Base-by-base conservation (phyloP, 2,329 filamentous ascomycete species). In the Exophiala spinifera region DNA sequence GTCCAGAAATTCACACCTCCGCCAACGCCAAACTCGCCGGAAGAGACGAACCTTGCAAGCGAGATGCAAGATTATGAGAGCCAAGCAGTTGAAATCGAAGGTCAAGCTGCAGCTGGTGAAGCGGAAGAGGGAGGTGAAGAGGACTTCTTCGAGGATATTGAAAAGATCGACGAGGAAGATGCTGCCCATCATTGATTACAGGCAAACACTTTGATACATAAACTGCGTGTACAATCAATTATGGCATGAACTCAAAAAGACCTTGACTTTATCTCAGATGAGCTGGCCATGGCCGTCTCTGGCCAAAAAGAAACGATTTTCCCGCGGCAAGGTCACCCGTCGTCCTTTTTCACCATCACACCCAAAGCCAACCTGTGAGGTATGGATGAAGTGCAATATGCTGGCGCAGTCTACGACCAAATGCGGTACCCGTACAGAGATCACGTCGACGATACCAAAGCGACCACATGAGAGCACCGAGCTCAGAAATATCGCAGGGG, bases 1-100 rank as follows among this genome's bases (percentile, higher is more conserved):
- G 94, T 97, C 67, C 88, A 94, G 74, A 89, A 85, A 73, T 99
- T 97, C 81, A 70, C 72, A 69, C 72, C 86, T 63, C 94, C 94
- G 67, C 85, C 88, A 74, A 76, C 91, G 55, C 92, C 94, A 69
- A 76, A 82, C 71, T 95, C 91, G 33, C 94, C 94, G 71, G 94
- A 97, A 77, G 92, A 97, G 82, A 78, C 86, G 75, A 89, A 96
- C 76, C 88, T 99, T 62, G 90, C 91, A 71, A 87, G 83, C 75
- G 92, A 89, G 74, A 79, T 99, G 73, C 87, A 94, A 79, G 86
- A 90, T 72, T 99, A 99, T 83, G 92, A 97, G 83, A 83, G 78
- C 72, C 90, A 95, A 81, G 83, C 86, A 66, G 91, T 96, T 65
- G 94, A 99, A 77, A 86, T 97, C 63, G 92, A 97, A 81, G 92